These are phyloP conservation scores for Coemansia erecta DNA, from an alignment of 192 early-diverging fungal species.

Conservation along the genomic window DNA sequence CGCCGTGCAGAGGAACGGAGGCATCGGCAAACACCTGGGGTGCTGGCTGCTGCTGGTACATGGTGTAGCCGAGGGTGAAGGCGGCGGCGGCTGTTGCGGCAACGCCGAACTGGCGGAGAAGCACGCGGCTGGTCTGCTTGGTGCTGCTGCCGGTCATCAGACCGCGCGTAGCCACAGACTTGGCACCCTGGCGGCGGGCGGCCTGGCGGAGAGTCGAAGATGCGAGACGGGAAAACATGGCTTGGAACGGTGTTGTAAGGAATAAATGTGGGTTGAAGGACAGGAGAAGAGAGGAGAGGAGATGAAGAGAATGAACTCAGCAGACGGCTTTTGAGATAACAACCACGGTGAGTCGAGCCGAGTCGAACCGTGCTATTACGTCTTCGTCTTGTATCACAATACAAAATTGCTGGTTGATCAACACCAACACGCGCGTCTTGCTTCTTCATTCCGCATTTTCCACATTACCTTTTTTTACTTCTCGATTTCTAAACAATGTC, in stretches of 20 bases:
- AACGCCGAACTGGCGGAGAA: constrained; percentile 25
- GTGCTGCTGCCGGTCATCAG: constrained; percentile 38
- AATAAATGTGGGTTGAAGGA: neutral
- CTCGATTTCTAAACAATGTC: constrained; percentile 16
- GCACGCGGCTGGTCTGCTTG: constrained; percentile 16
- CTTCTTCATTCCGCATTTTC: too few relatives aligned
- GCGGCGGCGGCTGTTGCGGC: constrained; percentile 31
- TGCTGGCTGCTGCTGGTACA: constrained; percentile 23
- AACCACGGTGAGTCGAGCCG: too few relatives aligned
- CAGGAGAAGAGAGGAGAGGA: neutral
- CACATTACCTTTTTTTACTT: too few relatives aligned
- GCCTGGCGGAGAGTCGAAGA: constrained; percentile 40
- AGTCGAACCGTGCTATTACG: too few relatives aligned
- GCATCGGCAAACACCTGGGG: constrained; percentile 32
- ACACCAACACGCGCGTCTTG: too few relatives aligned
- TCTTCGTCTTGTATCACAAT: too few relatives aligned
- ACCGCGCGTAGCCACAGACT: constrained; percentile 19
- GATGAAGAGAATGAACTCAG: neutral
- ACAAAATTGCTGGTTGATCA: too few relatives aligned
- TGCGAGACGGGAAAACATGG: constrained; percentile 46
- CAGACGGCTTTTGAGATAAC: neutral
- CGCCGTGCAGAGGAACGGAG: constrained; percentile 52
- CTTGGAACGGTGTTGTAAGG: neutral
- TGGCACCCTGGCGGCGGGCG: constrained; percentile 42
- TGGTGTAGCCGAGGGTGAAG: constrained; percentile 33